Evolutionary conservation across 805 yeast species (phyloP), one percentile per base, ranked within the genome.

Genomic region (Candida morakotiae): DNA sequence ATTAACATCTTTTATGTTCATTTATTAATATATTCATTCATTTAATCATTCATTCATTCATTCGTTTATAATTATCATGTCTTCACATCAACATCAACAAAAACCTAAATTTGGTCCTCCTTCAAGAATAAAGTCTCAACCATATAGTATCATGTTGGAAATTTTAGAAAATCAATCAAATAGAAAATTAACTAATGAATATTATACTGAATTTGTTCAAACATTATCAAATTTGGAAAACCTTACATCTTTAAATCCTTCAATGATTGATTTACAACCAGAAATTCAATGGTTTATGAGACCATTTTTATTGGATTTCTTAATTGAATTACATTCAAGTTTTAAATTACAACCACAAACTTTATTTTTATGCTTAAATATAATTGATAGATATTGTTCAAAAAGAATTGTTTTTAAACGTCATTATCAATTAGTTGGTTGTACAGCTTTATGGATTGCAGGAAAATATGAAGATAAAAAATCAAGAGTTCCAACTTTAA

Each of bases 381-480:
- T 69, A 32, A 62, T 70, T 29, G 75, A 70, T 49, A 56, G 73
- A 36, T 68, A 68, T 51, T 68, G 74, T 42, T 62, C 73, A 29
- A 66, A 66, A 44, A 51, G 74, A 41, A 65, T 68, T 16, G 74
- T 68, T 14, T 68, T 68, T 49, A 68, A 68, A 50, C 58, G 71
- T 42, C 73, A 66, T 51, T 69, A 67, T 48, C 75, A 66, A 50
- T 54, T 66, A 42, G 75, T 68, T 18, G 73, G 71, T 4, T 68
- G 71, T 51, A 68, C 71, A 23, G 72, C 72, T 15, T 62, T 65
- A 34, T 70, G 70, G 72, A 67, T 70, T 31, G 72, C 75, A 19
- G 69, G 64, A 31, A 67, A 67, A 51, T 77, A 75, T 52, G 82
- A 77, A 51, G 82, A 77, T 49, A 77, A 77, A 49, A 77, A 77